phyloP scores from a whole-genome alignment of 164 flowering plant genomes.

The Akebia trifoliata region DNA sequence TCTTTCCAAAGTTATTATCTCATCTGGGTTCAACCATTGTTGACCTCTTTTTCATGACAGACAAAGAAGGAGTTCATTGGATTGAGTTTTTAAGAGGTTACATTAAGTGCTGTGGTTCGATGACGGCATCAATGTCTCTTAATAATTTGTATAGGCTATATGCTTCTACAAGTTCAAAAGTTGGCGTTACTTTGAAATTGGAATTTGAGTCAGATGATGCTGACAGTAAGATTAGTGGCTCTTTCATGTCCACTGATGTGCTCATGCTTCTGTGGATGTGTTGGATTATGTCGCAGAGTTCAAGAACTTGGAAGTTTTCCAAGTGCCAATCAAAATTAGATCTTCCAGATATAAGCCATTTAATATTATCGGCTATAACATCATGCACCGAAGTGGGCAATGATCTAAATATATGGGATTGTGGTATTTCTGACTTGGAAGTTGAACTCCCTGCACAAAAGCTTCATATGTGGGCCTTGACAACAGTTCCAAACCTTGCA shows the following conservation, averaged over 20 bases:
- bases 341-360: conserved; percentile 62
- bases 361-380: conserved; percentile 56
- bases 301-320: conserved; percentile 16
- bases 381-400: conserved; percentile 45
- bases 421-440: conserved; percentile 30
- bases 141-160: conserved; percentile 50
- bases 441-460: conserved; percentile 53
- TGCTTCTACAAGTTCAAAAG: conserved; percentile 33
- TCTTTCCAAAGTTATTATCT: conserved; percentile 41
- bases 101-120: conserved; percentile 60
- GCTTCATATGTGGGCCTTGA: conserved; percentile 63
- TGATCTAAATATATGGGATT: conserved; percentile 41
- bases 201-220: conserved; percentile 20
- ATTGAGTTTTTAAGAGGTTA: conserved; percentile 75
- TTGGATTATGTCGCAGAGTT: conserved; percentile 56
- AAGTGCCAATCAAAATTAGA: conserved; percentile 14
- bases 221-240: conserved; percentile 33
- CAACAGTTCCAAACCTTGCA: conserved; percentile 57
- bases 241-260: conserved; percentile 43
- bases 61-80: conserved; percentile 63
- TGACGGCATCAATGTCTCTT: conserved; percentile 43
- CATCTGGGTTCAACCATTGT: conserved; percentile 55
- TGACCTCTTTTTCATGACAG: conserved; percentile 53
- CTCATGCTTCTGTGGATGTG: conserved; percentile 60
- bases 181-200: conserved; percentile 31